A percentile compares a stretch with the other conserved stretches of the same genome.
Evolutionary conservation across 2,329 filamentous ascomycete species (phyloP).

Genomic region (Corynespora cassiicola): DNA sequence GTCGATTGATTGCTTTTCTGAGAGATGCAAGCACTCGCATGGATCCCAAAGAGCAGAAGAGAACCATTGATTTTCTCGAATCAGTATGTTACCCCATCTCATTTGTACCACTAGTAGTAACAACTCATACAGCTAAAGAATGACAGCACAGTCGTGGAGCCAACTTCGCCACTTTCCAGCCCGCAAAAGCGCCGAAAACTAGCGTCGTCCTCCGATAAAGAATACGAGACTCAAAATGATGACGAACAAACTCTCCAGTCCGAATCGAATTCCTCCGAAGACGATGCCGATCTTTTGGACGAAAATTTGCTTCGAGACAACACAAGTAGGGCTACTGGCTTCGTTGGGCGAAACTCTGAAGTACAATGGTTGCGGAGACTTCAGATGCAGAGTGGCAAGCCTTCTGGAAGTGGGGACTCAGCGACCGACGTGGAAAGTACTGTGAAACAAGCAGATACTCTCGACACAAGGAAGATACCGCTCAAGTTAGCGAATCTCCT

Average conservation of each 20-base stretch:
- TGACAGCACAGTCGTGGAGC: too few species aligned
- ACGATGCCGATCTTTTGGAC: constrained; percentile 17
- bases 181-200: too few species aligned
- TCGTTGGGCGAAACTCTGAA: constrained; percentile 30
- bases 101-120: too few species aligned
- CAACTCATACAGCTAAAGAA: too few species aligned
- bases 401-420: background rate
- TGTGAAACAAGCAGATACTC: background rate
- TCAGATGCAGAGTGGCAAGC: constrained; percentile 12
- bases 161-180: too few species aligned
- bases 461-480: background rate
- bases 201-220: too few species aligned
- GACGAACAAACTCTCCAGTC: too few species aligned
- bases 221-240: too few species aligned
- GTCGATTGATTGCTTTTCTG: constrained; percentile 21
- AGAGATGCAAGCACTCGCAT: constrained; percentile 19
- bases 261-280: constrained; percentile 17
- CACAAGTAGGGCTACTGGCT: constrained; percentile 26
- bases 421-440: too few species aligned
- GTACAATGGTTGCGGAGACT: constrained; percentile 32
- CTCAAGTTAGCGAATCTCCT: constrained; percentile 10
- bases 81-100: constrained; percentile 6
- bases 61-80: constrained; percentile 16
- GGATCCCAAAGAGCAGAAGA: constrained; percentile 12
- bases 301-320: constrained; percentile 24